Conservation (phyloP, 2,329 filamentous ascomycete genomes). For the Penicillium sp. region DNA sequence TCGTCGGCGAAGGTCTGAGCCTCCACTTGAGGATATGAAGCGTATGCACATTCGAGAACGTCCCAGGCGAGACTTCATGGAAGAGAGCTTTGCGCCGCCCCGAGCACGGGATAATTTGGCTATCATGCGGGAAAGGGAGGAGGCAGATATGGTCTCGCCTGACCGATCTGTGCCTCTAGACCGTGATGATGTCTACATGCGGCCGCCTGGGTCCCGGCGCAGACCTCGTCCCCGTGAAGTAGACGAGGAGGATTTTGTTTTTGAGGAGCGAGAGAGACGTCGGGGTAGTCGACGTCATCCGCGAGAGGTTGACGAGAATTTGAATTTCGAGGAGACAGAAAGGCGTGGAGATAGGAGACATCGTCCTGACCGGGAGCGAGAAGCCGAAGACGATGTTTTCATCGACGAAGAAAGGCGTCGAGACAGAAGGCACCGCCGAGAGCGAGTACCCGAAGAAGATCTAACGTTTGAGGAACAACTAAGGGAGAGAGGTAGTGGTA, state of each 20-base stretch:
- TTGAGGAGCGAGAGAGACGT: slow-evolving; percentile 12
- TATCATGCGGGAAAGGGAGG: slow-evolving; percentile 28
- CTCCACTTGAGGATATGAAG: slow-evolving; percentile 44
- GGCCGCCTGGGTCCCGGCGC: slow-evolving; percentile 1
- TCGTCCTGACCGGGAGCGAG: background rate
- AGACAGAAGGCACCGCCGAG: slow-evolving; percentile 11
- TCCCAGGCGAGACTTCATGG: slow-evolving; percentile 34
- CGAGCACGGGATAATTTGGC: slow-evolving; percentile 32
- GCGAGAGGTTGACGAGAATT: slow-evolving; percentile 1
- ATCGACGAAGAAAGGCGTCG: background rate
- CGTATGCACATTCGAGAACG: slow-evolving; percentile 42
- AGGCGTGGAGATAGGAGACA: background rate
- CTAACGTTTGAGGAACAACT: slow-evolving; percentile 21
- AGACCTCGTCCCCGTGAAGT: slow-evolving; percentile 18
- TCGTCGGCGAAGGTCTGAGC: slow-evolving; percentile 36
- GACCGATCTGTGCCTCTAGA: slow-evolving; percentile 4
- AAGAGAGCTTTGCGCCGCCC: slow-evolving; percentile 33
- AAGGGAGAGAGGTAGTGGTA: background rate
- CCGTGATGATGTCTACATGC: slow-evolving; percentile 16
- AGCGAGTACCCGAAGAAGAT: slow-evolving; percentile 24
- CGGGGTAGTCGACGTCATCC: slow-evolving; percentile 3
- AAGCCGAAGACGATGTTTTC: slow-evolving; percentile 29
- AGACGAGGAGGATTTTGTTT: slow-evolving; percentile 31
- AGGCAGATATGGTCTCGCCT: slow-evolving; percentile 13
- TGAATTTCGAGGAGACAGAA: slow-evolving; percentile 1